phyloP scores from a whole-genome alignment of 2,329 filamentous ascomycete species.

The Trematosphaeria pertusa region DNA sequence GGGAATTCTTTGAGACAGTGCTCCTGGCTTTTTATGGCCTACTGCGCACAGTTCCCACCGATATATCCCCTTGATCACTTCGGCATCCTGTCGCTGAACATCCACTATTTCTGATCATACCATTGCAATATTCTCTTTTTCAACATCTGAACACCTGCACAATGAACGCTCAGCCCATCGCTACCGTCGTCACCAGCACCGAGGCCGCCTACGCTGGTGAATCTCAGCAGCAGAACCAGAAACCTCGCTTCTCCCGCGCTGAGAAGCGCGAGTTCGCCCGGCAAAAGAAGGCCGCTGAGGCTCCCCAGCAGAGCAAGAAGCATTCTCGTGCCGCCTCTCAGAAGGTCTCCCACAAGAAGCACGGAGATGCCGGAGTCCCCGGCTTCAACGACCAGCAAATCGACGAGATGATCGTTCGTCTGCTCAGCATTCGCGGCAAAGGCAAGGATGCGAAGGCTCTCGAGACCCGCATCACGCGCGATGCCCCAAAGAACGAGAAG shows the following conservation, averaged over 20 bases:
- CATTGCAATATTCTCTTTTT: no score
- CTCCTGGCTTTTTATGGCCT: no score
- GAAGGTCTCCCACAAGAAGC: constrained; percentile 2
- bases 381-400: constrained; percentile 1
- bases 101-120: no score
- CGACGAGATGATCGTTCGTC: constrained; percentile 8
- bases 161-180: constrained; percentile 1
- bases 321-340: no score
- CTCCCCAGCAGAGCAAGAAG: neutral
- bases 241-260: constrained; percentile 13
- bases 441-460: constrained; percentile 2
- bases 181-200: neutral
- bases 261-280: constrained; percentile 13
- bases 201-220: neutral
- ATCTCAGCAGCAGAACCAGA: neutral
- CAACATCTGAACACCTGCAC: neutral
- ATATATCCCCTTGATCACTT: no score
- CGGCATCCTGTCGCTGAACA: no score
- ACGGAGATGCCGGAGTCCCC: neutral
- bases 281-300: constrained; percentile 9
- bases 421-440: constrained; percentile 2
- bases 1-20: no score
- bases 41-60: no score
- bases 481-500: constrained; percentile 3
- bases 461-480: constrained; percentile 6